Evolutionary conservation across 2,329 filamentous ascomycete genomes (phyloP).

Genomic region (Colletotrichum sp.): DNA sequence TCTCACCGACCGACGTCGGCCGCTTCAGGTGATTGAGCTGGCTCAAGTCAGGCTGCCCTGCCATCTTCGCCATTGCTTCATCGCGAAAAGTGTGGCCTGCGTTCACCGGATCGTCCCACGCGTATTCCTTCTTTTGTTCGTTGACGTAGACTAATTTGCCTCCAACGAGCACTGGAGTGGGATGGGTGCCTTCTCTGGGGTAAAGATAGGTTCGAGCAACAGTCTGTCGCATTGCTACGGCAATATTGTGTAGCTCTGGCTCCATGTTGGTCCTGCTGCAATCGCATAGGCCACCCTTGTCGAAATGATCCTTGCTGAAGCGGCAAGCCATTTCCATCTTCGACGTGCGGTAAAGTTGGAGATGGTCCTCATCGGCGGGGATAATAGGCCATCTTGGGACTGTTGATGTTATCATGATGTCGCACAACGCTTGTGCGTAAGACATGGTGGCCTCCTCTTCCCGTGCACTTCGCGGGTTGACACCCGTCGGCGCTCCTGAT

Average conservation of each 20-base stretch:
- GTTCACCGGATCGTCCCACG: neutral
- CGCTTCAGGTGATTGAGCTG: neutral
- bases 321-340: slow-evolving; percentile 16
- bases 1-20: neutral
- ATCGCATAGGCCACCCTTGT: neutral
- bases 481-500: neutral
- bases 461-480: neutral
- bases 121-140: neutral
- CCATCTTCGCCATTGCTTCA: neutral
- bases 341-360: neutral
- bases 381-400: neutral
- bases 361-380: neutral
- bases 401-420: neutral
- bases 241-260: slow-evolving; percentile 8
- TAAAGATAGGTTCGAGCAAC: neutral
- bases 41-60: neutral
- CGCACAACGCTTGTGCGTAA: neutral
- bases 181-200: neutral
- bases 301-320: slow-evolving; percentile 15
- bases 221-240: slow-evolving; percentile 1
- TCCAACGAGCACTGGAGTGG: neutral
- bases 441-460: neutral
- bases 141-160: neutral
- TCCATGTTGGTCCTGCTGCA: neutral
- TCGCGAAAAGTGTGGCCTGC: neutral